These are phyloP conservation scores for Triglochin maritima DNA, from an alignment of 106 monocot genomes.

Conservation along the genomic window DNA sequence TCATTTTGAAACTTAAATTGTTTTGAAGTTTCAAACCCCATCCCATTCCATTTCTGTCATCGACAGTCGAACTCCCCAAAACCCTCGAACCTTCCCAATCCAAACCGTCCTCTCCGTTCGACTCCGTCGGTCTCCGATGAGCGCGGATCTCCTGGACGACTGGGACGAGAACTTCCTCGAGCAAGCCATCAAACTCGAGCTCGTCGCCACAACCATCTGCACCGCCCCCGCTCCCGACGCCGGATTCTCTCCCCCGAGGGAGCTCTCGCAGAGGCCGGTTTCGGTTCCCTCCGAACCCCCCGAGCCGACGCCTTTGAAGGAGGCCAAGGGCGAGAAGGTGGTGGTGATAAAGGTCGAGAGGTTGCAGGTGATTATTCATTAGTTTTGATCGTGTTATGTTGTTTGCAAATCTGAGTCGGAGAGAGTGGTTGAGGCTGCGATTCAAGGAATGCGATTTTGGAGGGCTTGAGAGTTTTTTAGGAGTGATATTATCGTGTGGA, in stretches of 20 bases:
- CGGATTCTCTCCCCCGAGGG: slow-evolving; percentile 46
- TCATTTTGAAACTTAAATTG: no score
- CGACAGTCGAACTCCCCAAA: no score
- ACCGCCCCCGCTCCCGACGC: not conserved
- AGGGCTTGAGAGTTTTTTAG: no score
- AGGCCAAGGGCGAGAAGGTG: not conserved
- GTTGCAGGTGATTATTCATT: not conserved
- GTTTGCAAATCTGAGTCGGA: no score
- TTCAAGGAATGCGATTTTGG: no score
- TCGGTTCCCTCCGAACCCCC: not conserved
- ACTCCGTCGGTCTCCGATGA: slow-evolving; percentile 7
- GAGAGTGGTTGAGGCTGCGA: no score
- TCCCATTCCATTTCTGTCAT: no score
- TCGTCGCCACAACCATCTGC: slow-evolving; percentile 29
- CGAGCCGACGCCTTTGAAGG: not conserved
- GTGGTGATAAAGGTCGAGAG: not conserved
- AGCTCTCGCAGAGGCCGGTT: slow-evolving; percentile 34
- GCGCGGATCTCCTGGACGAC: slow-evolving; percentile 42
- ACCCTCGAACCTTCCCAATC: no score
- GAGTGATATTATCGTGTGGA: no score
- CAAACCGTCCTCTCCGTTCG: no score
- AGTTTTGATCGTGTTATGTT: no score
- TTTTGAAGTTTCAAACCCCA: no score
- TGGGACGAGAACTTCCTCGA: slow-evolving; percentile 54
- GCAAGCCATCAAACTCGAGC: slow-evolving; percentile 24